Conservation (phyloP, 495 filamentous ascomycete genomes). For the Penicillium paxilli region DNA sequence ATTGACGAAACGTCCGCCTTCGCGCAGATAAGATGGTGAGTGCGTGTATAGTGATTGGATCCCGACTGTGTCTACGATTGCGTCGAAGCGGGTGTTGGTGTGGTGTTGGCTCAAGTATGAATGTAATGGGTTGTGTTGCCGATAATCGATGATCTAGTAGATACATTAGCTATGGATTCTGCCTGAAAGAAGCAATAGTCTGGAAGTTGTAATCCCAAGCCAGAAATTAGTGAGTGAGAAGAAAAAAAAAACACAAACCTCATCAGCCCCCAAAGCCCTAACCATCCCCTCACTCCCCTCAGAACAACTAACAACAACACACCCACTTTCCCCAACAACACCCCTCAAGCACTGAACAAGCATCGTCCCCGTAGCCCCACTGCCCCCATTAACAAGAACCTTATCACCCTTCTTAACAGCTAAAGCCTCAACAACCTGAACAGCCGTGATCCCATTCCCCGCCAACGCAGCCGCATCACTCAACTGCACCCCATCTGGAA, state of each 20-base stretch:
- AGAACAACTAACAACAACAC: background rate
- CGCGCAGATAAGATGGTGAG: background rate
- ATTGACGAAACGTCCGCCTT: background rate
- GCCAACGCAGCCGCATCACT: background rate
- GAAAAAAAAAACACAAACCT: too few species aligned
- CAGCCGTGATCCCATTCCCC: conserved; percentile 1
- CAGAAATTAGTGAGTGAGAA: too few species aligned
- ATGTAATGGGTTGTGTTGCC: background rate
- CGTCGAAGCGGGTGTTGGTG: background rate
- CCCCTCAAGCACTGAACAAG: background rate
- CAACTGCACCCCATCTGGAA: background rate
- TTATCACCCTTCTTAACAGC: background rate
- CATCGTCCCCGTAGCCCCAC: background rate
- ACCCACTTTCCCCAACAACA: background rate
- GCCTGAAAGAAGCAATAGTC: too few species aligned
- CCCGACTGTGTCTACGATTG: background rate
- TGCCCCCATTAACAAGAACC: background rate
- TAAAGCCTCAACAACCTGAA: background rate
- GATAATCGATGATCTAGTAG: background rate
- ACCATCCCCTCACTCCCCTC: background rate
- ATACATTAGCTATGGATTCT: background rate
- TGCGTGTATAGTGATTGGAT: background rate
- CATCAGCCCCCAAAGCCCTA: background rate
- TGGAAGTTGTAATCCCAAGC: too few species aligned
- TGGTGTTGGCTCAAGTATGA: background rate